phyloP scores from a whole-genome alignment of 345 rosid genomes.

The sweet orange (Citrus sinensis) region DNA sequence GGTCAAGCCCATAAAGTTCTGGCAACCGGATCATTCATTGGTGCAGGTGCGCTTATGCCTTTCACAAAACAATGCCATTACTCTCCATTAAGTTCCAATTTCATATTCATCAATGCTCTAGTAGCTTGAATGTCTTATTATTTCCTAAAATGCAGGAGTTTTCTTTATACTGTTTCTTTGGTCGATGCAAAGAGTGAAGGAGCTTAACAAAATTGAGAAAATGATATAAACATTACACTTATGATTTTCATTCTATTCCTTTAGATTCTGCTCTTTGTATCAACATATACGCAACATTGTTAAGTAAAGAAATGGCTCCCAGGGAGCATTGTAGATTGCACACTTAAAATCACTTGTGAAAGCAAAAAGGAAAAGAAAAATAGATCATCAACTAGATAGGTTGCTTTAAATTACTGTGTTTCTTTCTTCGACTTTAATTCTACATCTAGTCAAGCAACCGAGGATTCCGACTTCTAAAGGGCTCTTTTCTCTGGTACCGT shows the following conservation, averaged over 20 bases:
- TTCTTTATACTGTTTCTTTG: constrained; percentile 54
- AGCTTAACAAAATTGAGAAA: constrained; percentile 85
- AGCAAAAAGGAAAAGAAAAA: neutral
- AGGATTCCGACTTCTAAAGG: no score
- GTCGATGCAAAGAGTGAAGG: constrained; percentile 79
- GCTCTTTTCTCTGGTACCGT: no score
- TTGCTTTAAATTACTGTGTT: neutral
- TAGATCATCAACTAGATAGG: neutral
- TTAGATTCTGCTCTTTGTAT: neutral
- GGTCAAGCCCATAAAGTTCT: constrained; percentile 59
- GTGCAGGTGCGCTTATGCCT: constrained; percentile 55
- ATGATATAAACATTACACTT: constrained; percentile 50
- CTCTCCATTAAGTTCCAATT: neutral
- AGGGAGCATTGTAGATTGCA: neutral
- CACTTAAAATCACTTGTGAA: neutral
- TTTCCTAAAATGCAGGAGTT: constrained; percentile 47
- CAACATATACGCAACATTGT: neutral
- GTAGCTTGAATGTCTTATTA: neutral
- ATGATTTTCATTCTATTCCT: neutral
- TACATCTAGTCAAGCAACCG: neutral
- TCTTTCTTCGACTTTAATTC: neutral
- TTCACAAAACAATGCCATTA: neutral
- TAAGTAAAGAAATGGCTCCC: neutral
- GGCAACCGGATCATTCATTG: constrained; percentile 73
- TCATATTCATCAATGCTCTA: neutral